These are phyloP conservation scores for Petasospora fabianii DNA, from an alignment of 1,139 yeast species.

Conservation along the genomic window DNA sequence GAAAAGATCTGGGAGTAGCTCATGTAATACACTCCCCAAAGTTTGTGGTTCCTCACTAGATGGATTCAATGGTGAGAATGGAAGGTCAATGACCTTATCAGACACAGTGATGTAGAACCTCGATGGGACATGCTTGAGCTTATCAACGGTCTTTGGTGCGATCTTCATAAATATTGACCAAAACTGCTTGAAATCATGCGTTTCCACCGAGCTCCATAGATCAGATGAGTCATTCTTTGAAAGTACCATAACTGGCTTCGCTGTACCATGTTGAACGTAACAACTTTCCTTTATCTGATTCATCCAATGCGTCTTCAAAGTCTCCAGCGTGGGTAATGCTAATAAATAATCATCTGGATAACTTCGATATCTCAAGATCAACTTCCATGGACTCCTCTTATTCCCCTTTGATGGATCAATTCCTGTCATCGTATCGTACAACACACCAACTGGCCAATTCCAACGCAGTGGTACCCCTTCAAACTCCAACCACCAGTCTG, in stretches of 20 bases:
- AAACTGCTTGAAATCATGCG: constrained; percentile 32
- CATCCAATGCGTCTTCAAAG: constrained; percentile 54
- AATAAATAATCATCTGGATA: constrained; percentile 55
- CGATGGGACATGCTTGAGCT: constrained; percentile 51
- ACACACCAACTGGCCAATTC: constrained; percentile 76
- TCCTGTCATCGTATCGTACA: constrained; percentile 52
- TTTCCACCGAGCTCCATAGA: constrained; percentile 52
- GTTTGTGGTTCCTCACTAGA: constrained; percentile 19
- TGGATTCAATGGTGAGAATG: constrained; percentile 34
- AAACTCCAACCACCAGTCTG: constrained; percentile 64
- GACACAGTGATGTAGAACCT: constrained; percentile 53
- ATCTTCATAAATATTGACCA: constrained; percentile 35
- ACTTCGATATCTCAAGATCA: constrained; percentile 40
- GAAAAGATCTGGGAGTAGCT: constrained; percentile 44
- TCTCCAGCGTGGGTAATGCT: constrained; percentile 36
- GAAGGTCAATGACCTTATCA: constrained; percentile 38
- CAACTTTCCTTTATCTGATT: constrained; percentile 81
- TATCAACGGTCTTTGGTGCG: constrained; percentile 17
- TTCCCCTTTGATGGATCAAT: constrained; percentile 30
- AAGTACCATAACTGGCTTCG: constrained; percentile 72
- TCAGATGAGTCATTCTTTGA: constrained; percentile 55
- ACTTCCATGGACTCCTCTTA: constrained; percentile 42
- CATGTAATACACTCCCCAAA: constrained; percentile 43
- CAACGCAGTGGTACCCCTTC: constrained; percentile 65
- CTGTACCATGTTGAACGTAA: constrained; percentile 65